Conservation (phyloP, 306 rosid species). For the Cercis canadensis region DNA sequence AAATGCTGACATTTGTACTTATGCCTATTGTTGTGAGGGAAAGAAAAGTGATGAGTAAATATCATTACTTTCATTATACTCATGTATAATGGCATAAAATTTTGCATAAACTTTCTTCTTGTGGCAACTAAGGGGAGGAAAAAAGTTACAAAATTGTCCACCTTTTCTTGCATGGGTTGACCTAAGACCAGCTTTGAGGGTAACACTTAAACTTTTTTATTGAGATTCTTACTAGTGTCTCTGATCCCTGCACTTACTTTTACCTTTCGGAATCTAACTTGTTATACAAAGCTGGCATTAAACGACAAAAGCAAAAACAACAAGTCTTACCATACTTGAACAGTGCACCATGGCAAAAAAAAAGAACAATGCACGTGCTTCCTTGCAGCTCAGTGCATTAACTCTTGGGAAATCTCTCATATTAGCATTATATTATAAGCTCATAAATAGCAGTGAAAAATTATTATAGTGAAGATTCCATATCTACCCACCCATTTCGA, state of each 20-base stretch:
- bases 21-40: too few relatives aligned
- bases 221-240: too few relatives aligned
- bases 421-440: constrained; percentile 32
- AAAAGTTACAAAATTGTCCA: neutral
- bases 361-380: constrained; percentile 70
- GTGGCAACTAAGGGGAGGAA: too few relatives aligned
- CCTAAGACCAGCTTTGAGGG: constrained; percentile 23
- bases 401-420: constrained; percentile 35
- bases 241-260: too few relatives aligned
- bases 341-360: neutral
- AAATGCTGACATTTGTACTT: too few relatives aligned
- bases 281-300: constrained; percentile 47
- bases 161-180: constrained; percentile 37
- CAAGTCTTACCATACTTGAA: constrained; percentile 43
- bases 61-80: too few relatives aligned
- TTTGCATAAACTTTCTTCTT: too few relatives aligned
- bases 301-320: constrained; percentile 66
- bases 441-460: constrained; percentile 35
- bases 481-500: constrained; percentile 42
- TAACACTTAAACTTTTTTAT: too few relatives aligned
- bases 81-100: too few relatives aligned
- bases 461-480: constrained; percentile 51
- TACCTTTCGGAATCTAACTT: constrained; percentile 61
- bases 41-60: too few relatives aligned
- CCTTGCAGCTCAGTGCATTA: constrained; percentile 46